Conservation (phyloP, 768 basidiomycete species). For the Coprinellus aureogranulatus region DNA sequence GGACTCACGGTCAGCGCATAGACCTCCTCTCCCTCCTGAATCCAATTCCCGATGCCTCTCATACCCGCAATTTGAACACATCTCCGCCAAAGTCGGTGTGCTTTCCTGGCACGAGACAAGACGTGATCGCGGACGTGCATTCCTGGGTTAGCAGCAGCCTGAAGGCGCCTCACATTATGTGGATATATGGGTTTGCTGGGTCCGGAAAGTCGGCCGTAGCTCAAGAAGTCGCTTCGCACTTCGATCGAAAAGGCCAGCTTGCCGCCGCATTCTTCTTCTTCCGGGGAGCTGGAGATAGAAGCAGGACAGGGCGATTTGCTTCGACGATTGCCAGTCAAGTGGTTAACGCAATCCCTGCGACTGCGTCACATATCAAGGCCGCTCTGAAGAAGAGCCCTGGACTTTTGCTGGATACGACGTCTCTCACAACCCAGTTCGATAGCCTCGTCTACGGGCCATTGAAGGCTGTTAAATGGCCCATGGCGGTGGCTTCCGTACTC, state of each 20-base stretch:
- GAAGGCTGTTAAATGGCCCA: background rate
- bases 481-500: no score
- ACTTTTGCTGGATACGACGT: background rate
- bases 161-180: slow-evolving; percentile 7
- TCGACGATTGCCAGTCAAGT: slow-evolving; percentile 16
- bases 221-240: slow-evolving; percentile 13
- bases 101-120: background rate
- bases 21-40: background rate
- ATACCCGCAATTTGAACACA: background rate
- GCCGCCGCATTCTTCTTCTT: slow-evolving; percentile 16
- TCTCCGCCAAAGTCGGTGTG: background rate
- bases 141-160: background rate
- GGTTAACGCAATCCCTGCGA: background rate
- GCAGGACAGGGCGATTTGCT: slow-evolving; percentile 2
- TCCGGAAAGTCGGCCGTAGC: slow-evolving; percentile 18
- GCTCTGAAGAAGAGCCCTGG: background rate
- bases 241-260: background rate
- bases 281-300: background rate
- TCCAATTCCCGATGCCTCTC: background rate
- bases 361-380: background rate
- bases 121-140: background rate
- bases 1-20: no score
- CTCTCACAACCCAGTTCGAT: slow-evolving; percentile 5
- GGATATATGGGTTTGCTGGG: slow-evolving; percentile 17
- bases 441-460: slow-evolving; percentile 9